These are phyloP conservation scores for Vanderwaltozyma polyspora DNA, from an alignment of 805 yeast species.

Conservation along the genomic window DNA sequence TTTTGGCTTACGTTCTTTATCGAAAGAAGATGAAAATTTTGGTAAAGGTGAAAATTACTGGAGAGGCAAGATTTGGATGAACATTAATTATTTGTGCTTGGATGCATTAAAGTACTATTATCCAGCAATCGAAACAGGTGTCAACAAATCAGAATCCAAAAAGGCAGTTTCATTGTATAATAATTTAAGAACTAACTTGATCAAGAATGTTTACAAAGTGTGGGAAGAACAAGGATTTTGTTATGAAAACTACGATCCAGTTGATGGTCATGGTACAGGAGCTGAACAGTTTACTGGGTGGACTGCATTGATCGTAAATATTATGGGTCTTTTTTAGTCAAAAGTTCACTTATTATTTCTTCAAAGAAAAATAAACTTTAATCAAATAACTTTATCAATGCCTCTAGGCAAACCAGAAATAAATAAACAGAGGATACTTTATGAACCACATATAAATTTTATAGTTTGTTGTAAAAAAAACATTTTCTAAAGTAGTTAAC, in stretches of 20 bases:
- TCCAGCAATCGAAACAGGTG: conserved; percentile 19
- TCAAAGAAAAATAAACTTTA: no score
- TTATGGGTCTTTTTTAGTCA: conserved; percentile 38
- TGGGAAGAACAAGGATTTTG: conserved; percentile 72
- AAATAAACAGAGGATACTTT: no score
- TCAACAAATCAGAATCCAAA: conserved; percentile 6
- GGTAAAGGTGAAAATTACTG: conserved; percentile 85
- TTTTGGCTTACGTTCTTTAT: conserved; percentile 73
- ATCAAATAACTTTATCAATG: no score
- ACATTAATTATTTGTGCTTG: conserved; percentile 73
- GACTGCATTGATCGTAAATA: conserved; percentile 72
- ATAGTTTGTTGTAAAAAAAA: no score
- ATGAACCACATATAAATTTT: no score
- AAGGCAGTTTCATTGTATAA: conserved; percentile 41
- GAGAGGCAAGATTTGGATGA: conserved; percentile 92
- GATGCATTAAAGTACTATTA: conserved; percentile 56
- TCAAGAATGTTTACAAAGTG: conserved; percentile 53
- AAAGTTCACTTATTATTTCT: no score
- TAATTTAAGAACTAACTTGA: conserved; percentile 53
- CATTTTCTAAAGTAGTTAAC: no score
- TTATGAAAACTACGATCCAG: conserved; percentile 84
- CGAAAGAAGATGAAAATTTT: conserved; percentile 52
- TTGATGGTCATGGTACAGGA: conserved; percentile 64
- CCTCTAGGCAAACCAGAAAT: no score
- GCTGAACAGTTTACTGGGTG: conserved; percentile 90